phyloP scores from a whole-genome alignment of 176 grass and related monocot species.

The Bolboschoenus planiculmis region DNA sequence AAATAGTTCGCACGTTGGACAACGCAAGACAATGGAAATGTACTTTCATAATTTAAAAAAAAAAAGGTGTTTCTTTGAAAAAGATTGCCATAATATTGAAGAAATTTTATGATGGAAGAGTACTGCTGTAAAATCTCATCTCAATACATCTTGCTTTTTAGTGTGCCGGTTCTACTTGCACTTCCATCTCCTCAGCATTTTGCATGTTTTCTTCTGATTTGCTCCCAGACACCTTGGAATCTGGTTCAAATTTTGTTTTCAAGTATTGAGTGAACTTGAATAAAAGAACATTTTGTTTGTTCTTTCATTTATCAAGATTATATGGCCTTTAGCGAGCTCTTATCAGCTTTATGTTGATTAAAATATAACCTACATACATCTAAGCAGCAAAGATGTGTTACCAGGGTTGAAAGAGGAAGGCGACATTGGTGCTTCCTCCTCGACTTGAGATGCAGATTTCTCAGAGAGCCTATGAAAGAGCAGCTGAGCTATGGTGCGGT shows the following conservation, averaged over 20 bases:
- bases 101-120: background rate
- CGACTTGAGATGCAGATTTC: background rate
- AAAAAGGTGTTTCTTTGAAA: background rate
- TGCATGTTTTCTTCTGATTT: constrained; percentile 16
- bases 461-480: constrained; percentile 30
- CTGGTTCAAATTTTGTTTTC: constrained; percentile 4
- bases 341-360: background rate
- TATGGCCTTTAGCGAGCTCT: background rate
- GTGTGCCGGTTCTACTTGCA: background rate
- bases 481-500: constrained; percentile 33
- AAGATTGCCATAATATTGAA: background rate
- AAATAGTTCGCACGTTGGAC: background rate
- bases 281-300: background rate
- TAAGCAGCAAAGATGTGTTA: constrained; percentile 7
- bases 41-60: background rate
- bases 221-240: constrained; percentile 13
- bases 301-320: background rate
- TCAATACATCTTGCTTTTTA: constrained; percentile 19
- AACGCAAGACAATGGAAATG: background rate
- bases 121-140: background rate
- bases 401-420: constrained; percentile 14
- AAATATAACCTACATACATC: background rate
- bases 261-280: constrained; percentile 3
- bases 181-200: constrained; percentile 2
- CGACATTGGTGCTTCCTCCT: constrained; percentile 18